Evolutionary conservation across 352 stramenopile genomes (phyloP).

Genomic region (Phytopythium delawarense): DNA sequence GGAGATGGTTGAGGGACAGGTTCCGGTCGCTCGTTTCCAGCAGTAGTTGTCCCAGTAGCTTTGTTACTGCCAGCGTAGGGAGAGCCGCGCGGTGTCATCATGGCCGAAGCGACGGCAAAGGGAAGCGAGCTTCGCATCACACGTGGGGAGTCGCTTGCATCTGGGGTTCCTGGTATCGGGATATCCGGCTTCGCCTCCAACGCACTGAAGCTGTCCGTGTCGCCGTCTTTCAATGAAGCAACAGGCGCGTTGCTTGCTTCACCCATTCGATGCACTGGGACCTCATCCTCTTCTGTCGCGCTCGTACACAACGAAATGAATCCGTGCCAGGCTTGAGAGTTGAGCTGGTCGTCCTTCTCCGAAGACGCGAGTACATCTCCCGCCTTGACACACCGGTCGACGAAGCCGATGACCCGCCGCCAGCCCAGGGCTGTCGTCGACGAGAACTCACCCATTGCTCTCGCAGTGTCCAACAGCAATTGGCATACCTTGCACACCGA

Average conservation of each 20-base stretch:
- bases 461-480: background rate
- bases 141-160: background rate
- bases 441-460: no score
- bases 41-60: background rate
- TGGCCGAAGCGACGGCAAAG: background rate
- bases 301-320: slow-evolving; percentile 3
- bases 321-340: slow-evolving; percentile 4
- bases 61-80: no score
- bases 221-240: background rate
- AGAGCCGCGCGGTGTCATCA: background rate
- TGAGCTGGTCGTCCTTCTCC: background rate
- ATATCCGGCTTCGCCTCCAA: background rate
- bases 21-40: background rate
- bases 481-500: background rate
- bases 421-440: background rate
- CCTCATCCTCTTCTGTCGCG: background rate
- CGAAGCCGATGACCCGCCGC: background rate
- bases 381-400: slow-evolving; percentile 1
- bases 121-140: background rate
- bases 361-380: background rate
- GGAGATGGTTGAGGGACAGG: background rate
- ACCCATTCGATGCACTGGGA: background rate
- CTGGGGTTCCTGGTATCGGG: background rate
- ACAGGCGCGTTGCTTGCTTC: no score
- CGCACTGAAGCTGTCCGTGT: background rate